Conservation (phyloP, 495 filamentous ascomycete species). For the Xylaria telfairii region DNA sequence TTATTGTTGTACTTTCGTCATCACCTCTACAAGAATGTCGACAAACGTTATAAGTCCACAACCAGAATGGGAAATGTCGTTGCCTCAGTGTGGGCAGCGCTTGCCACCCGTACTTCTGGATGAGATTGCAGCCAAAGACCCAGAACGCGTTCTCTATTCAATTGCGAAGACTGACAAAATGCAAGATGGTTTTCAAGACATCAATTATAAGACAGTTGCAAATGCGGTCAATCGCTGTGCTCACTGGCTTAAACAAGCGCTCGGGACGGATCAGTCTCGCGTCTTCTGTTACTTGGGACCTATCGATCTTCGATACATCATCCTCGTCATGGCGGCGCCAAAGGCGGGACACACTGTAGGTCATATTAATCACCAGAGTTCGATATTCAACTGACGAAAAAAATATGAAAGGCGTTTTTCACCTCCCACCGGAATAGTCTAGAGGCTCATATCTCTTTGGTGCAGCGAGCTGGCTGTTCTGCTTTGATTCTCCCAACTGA, state of each 20-base stretch:
- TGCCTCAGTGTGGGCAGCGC: background rate
- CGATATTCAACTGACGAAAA: background rate
- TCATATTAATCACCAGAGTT: background rate
- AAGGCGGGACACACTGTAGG: background rate
- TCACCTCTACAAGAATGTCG: background rate
- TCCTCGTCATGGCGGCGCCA: background rate
- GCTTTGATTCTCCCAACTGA: background rate
- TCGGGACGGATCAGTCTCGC: background rate
- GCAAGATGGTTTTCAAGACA: background rate
- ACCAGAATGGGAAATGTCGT: background rate
- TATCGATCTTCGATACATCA: slow-evolving; percentile 1
- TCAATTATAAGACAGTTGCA: background rate
- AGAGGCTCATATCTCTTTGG: background rate
- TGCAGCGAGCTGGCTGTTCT: background rate
- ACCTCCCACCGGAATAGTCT: background rate
- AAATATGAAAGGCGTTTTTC: background rate
- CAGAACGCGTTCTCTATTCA: background rate
- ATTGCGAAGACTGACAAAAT: background rate
- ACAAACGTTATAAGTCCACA: background rate
- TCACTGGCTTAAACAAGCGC: background rate
- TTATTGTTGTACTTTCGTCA: background rate
- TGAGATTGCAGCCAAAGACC: background rate
- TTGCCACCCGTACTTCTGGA: background rate
- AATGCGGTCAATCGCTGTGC: background rate
- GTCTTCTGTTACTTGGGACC: slow-evolving; percentile 20